Evolutionary conservation across 768 basidiomycete genomes (phyloP), one percentile per base, ranked within the genome.

Genomic region (Artomyces pyxidatus): DNA sequence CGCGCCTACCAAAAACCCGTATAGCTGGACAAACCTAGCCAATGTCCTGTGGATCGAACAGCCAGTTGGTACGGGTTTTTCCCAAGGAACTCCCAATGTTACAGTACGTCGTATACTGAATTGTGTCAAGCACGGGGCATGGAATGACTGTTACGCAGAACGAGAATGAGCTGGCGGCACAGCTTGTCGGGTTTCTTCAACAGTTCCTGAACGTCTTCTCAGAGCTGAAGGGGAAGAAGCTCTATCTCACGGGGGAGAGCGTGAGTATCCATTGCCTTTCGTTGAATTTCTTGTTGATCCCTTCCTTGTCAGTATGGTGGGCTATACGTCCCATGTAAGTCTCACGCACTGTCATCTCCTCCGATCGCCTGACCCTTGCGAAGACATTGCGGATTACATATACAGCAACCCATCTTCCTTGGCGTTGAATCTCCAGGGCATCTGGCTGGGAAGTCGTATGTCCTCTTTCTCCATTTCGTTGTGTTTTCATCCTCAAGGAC

Each of bases 11-110:
- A 40, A 28, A n/a, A 57, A 57, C 28, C 40, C 49, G 23, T 30
- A 48, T 29, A 57, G 53, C 37, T 57, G 55, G 55, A 56, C 55
- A 9, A 54, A 56, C 45, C n/a, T 56, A 22, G 55, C 53, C 5
- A 48, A 54, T 27, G 50, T 57, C 39, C 49, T 57, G 25, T 57
- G 55, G 55, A 32, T 57, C 14, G 55, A 57, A 16, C 55, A 57
- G 43, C 55, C 55, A 21, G 53, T 57, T 8, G 53, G 55, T 8
- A 57, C 55, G 14, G 55, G 55, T 21, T 57, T 55, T 44, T 51
- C 55, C 9, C 49, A 54, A 26, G 55, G 55, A 6, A 28, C 21
- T 19, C 48, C 49, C 22, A 46, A 55, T 30, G 51, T 55, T 28
- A 46, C 47, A 6, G 55, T 56, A 14, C n/a, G 53, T 1, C 10